A percentile compares a stretch with the other conserved stretches of the same genome.
phyloP scores from a whole-genome alignment of 2,329 filamentous ascomycete species.

The Lecanicillium sp. region DNA sequence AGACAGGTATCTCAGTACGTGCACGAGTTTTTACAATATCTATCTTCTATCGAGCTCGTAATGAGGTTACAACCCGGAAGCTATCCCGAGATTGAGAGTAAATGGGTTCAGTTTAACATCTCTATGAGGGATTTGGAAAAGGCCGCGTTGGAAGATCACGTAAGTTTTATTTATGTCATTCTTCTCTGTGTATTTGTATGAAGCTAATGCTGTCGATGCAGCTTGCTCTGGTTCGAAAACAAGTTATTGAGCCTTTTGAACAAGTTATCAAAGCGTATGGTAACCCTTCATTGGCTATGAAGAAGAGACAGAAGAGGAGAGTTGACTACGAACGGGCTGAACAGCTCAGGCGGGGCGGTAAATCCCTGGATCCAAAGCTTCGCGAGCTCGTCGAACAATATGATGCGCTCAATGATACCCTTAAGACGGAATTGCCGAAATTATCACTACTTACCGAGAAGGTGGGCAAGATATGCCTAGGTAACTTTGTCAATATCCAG shows the following conservation, averaged over 20 bases:
- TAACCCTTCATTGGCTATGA: constrained; percentile 80
- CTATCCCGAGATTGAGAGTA: constrained; percentile 81
- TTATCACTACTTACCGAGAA: constrained; percentile 75
- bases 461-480: constrained; percentile 73
- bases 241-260: constrained; percentile 78
- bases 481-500: constrained; percentile 79
- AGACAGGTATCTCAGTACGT: constrained; percentile 74
- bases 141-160: constrained; percentile 76
- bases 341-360: constrained; percentile 68
- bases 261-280: constrained; percentile 71
- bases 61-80: constrained; percentile 64
- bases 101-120: constrained; percentile 87
- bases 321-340: constrained; percentile 80
- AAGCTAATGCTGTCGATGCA: constrained; percentile 17
- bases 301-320: constrained; percentile 88
- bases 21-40: constrained; percentile 70
- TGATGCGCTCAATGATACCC: constrained; percentile 79
- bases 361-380: constrained; percentile 81
- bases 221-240: constrained; percentile 62
- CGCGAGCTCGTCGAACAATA: constrained; percentile 82
- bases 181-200: too few relatives aligned
- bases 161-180: constrained; percentile 34
- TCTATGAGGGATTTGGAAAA: constrained; percentile 80
- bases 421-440: constrained; percentile 85
- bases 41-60: constrained; percentile 74